Evolutionary conservation across 441 rosid species (phyloP).

Genomic region (Populus hybrid): DNA sequence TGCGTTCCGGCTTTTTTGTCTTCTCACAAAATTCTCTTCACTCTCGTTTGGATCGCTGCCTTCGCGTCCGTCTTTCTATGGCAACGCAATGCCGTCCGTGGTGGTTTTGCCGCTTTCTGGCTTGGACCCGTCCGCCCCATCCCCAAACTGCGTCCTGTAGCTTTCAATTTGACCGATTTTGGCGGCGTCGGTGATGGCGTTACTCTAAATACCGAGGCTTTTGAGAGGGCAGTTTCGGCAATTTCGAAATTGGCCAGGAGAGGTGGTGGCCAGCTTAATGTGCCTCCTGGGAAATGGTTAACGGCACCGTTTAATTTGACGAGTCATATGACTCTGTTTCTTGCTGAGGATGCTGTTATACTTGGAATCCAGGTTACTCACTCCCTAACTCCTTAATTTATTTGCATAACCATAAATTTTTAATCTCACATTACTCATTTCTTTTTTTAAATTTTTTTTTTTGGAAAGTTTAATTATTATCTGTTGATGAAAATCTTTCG

Average conservation of each 20-base stretch:
- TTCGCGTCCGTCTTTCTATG: slow-evolving; percentile 74
- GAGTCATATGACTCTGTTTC: slow-evolving; percentile 88
- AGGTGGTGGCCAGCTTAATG: slow-evolving; percentile 92
- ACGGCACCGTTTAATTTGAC: slow-evolving; percentile 97
- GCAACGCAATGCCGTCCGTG: slow-evolving; percentile 55
- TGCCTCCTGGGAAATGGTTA: slow-evolving; percentile 87
- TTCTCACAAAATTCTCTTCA: slow-evolving; percentile 71
- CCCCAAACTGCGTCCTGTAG: slow-evolving; percentile 56
- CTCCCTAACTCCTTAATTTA: neutral
- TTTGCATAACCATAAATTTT: too few species aligned
- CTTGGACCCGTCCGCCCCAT: slow-evolving; percentile 38
- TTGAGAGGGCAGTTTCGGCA: slow-evolving; percentile 71
- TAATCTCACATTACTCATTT: neutral
- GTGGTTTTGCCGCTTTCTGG: slow-evolving; percentile 39
- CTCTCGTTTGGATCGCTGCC: slow-evolving; percentile 75
- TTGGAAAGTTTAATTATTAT: too few species aligned
- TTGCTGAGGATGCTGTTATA: slow-evolving; percentile 79
- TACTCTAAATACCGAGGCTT: slow-evolving; percentile 77
- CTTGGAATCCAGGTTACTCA: slow-evolving; percentile 64
- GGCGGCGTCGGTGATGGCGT: slow-evolving; percentile 92
- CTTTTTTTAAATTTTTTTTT: too few species aligned
- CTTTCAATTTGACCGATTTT: slow-evolving; percentile 79
- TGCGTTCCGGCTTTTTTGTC: slow-evolving; percentile 53
- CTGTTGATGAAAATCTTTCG: too few species aligned
- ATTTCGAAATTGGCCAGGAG: slow-evolving; percentile 65